Conservation (phyloP, 2,329 filamentous ascomycete species). For the Chrysoporthe cubensis region DNA sequence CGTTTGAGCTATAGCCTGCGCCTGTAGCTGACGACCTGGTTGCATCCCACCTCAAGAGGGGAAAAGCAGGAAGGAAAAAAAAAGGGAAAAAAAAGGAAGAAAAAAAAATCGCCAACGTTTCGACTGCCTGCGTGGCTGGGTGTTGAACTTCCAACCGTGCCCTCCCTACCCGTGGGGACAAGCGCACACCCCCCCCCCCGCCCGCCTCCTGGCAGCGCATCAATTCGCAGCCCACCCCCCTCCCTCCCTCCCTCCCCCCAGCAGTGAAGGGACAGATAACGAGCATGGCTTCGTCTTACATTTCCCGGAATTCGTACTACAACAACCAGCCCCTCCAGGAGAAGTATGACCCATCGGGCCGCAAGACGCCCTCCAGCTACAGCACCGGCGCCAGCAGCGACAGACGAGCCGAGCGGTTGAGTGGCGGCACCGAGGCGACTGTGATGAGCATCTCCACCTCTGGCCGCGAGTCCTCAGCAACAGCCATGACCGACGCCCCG, state of each 20-base stretch:
- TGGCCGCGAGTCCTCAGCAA: conserved; percentile 76
- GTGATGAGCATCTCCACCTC: conserved; percentile 72
- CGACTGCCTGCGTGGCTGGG: not conserved
- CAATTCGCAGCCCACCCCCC: not conserved
- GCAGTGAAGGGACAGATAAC: not conserved
- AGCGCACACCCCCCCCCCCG: not conserved
- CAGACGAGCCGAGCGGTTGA: conserved; percentile 67
- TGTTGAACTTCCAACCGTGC: too few relatives aligned
- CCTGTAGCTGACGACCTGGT: conserved; percentile 2
- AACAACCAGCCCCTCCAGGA: conserved; percentile 43
- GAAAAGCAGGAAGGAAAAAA: too few relatives aligned
- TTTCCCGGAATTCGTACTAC: conserved; percentile 61
- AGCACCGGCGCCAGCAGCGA: conserved; percentile 32
- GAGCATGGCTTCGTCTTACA: conserved; percentile 55
- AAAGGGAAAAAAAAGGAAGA: too few relatives aligned
- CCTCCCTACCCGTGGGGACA: too few relatives aligned
- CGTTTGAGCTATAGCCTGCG: not conserved
- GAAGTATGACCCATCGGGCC: conserved; percentile 41
- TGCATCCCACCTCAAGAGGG: not conserved
- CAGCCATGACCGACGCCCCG: conserved; percentile 86
- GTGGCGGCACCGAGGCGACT: conserved; percentile 89
- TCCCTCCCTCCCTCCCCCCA: not conserved
- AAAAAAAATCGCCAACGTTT: not conserved
- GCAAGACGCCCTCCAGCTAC: conserved; percentile 25
- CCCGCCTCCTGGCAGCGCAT: conserved; percentile 29